Evolutionary conservation across 768 basidiomycete genomes (phyloP), one percentile per base, ranked within the genome.

Genomic region (Russula ochroleuca): DNA sequence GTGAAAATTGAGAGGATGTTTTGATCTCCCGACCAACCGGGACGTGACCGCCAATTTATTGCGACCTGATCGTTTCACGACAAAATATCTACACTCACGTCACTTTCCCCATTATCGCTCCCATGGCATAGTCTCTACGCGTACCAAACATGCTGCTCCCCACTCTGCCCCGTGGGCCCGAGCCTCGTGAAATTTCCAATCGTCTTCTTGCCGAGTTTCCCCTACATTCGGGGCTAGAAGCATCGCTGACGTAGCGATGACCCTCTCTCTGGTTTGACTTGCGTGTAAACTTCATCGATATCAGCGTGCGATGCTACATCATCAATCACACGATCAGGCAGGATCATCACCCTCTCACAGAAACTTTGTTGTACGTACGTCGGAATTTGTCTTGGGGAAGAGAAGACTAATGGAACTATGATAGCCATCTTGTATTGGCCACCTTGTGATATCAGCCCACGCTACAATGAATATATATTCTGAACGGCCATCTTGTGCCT

Each of bases 361-460:
- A 47, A 47, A 47, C 11, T 21, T 47, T 47, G n/a, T 47, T 47
- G 51, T 59, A 59, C 63, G 58, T 54, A 64, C 57, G 28, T n/a
- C 53, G 14, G 47, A 49, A 21, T 9, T 15, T 38, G 54, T 59
- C 43, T 40, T 40, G 23, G 57, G 40, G 21, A 57, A 41, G 40
- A 57, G 47, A 49, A 58, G 25, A 52, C 50, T 47, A 47, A 41
- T 47, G 45, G 45, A 47, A 47, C 11, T 47, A 47, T 35, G 35
- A 35, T 35, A 35, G 35, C 8, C 35, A 35, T 35, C 9, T 43
- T 35, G 37, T 38, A 28, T 43, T 33, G 48, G 13, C n/a, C 15
- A 47, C 53, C 43, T 55, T 17, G 19, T 40, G 8, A 21, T 28
- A 28, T 28, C 2, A 28, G 56, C 43, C 43, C 43, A 45, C 43